A percentile compares a stretch with the other conserved stretches of the same genome.
Conservation (phyloP, 352 stramenopile species). For the Pythium guiyangense region DNA sequence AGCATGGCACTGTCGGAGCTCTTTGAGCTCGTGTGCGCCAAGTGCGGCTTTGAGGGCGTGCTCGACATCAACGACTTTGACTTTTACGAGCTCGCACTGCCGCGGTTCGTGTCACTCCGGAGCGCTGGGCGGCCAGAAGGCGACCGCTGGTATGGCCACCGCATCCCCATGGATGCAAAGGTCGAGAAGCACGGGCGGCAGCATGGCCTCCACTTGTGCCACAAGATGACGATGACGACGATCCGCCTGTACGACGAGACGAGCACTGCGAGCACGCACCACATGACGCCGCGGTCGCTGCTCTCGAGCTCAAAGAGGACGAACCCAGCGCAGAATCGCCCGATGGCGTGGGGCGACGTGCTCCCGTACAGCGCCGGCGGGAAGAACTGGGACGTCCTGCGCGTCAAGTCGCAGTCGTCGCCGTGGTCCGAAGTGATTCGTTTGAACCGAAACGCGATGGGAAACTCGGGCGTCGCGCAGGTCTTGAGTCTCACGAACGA, state of each 20-base stretch:
- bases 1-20: conserved; percentile 59
- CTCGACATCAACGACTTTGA: conserved; percentile 77
- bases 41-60: conserved; percentile 69
- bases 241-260: conserved; percentile 86
- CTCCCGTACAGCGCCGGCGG: conserved; percentile 71
- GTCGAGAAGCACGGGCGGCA: conserved; percentile 59
- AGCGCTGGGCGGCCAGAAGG: conserved; percentile 80
- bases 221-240: conserved; percentile 84
- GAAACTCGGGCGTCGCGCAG: conserved; percentile 84
- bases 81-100: conserved; percentile 79
- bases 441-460: conserved; percentile 85
- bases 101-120: conserved; percentile 81
- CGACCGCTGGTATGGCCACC: conserved; percentile 77
- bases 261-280: conserved; percentile 81
- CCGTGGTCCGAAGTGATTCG: conserved; percentile 84
- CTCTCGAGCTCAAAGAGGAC: conserved; percentile 66
- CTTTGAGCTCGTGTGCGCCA: conserved; percentile 72
- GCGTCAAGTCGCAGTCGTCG: conserved; percentile 69
- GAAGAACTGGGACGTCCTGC: conserved; percentile 81
- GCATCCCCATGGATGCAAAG: conserved; percentile 55
- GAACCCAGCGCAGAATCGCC: conserved; percentile 74
- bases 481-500: conserved; percentile 82
- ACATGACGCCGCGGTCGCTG: conserved; percentile 72
- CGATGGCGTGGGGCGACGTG: conserved; percentile 76
- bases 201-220: conserved; percentile 78